Evolutionary conservation across 1,284 basidiomycete genomes (phyloP), one percentile per base, ranked within the genome.

Genomic region (Marasmius tenuissimus): DNA sequence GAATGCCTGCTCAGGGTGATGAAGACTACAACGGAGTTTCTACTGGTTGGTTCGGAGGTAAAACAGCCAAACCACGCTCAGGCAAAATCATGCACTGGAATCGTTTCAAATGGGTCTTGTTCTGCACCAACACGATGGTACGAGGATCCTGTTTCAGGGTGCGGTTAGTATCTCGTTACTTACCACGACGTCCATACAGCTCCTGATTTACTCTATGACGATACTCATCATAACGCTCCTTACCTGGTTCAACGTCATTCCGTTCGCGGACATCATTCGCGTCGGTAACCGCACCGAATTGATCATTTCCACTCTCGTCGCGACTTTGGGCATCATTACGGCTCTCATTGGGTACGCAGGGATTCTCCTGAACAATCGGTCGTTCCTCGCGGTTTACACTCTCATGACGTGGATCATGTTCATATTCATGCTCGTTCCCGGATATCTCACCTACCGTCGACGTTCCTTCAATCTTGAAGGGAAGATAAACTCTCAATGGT

Each of bases 401-500:
- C 76, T 89, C 66, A 70, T 88, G n/a, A 78, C 86, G 39, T 90
- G 88, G 88, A 72, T 85, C 67, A 81, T 79, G 58, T 85, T 91
- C 71, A 81, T 76, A 38, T 78, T 89, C 67, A 77, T 91, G 66
- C 78, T 88, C 62, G 76, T 83, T 0, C 89, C 88, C 0, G 89
- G 89, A 1, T 92, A 92, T 74, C 72, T 89, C 58, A 84, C 88
- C 37, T 92, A 89, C 78, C 86, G 86, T 70, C 77, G 79, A 16
- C 78, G 78, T 57, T 78, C 81, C 1, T 89, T 91, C 79, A 90
- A 91, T 69, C 80, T 92, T 53, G 87, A 90, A 69, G 89, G 87
- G 54, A 91, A 91, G 72, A 74, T 91, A 69, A 90, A 90, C 71
- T 74, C 79, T 16, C 84, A 89, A 70, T 92, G 89, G 89, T 85